These are phyloP conservation scores for Plectranthus barbatus DNA, from an alignment of 257 asterid species.

Conservation along the genomic window DNA sequence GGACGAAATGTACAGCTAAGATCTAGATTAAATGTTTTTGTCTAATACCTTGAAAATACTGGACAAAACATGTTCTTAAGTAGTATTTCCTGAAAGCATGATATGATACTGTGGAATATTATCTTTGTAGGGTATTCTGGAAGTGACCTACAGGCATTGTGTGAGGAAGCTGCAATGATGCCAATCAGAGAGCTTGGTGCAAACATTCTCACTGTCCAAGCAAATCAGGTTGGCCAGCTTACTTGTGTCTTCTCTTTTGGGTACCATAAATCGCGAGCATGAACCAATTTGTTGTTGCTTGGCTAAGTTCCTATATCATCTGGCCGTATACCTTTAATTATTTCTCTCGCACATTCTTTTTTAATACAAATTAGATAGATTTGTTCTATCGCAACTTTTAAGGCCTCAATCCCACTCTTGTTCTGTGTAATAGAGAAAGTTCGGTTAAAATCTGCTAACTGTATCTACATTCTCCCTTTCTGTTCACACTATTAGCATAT, in stretches of 20 bases:
- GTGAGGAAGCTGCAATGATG: conserved; percentile 98
- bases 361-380: too few relatives aligned
- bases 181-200: conserved; percentile 96
- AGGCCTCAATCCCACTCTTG: too few relatives aligned
- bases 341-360: neutral
- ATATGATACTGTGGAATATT: neutral
- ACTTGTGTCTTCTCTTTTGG: neutral
- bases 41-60: neutral
- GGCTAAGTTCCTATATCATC: neutral
- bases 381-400: too few relatives aligned
- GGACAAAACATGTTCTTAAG: neutral
- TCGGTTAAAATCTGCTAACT: too few relatives aligned
- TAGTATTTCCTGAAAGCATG: neutral
- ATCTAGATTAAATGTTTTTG: neutral
- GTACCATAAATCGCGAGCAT: neutral
- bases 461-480: too few relatives aligned
- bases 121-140: conserved; percentile 75
- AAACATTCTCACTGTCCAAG: conserved; percentile 60
- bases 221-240: conserved; percentile 51
- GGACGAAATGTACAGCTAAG: neutral
- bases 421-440: too few relatives aligned
- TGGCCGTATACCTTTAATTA: neutral
- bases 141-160: conserved; percentile 89
- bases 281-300: neutral
- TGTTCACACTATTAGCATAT: too few relatives aligned